phyloP scores from a whole-genome alignment of 352 stramenopile species.

The Globisporangium cederbergense region DNA sequence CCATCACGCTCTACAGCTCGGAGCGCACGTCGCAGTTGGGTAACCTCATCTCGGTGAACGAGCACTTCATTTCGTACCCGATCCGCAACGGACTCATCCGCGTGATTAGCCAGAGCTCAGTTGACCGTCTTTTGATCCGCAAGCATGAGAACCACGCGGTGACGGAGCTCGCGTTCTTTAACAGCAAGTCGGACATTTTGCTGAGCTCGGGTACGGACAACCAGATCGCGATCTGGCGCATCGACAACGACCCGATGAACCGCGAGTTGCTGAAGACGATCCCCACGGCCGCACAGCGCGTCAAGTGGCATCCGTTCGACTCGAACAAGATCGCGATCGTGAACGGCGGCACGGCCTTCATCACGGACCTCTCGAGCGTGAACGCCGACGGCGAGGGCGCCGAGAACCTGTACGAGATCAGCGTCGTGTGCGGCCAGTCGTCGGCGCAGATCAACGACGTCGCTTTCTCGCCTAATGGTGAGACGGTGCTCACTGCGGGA shows the following conservation, averaged over 20 bases:
- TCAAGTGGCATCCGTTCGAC: slow-evolving; percentile 80
- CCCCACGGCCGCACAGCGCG: slow-evolving; percentile 51
- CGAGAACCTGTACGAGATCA: slow-evolving; percentile 65
- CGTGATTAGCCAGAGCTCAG: slow-evolving; percentile 79
- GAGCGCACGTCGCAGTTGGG: slow-evolving; percentile 69
- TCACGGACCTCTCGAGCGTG: slow-evolving; percentile 56
- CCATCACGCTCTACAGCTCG: slow-evolving; percentile 80
- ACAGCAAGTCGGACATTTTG: slow-evolving; percentile 61
- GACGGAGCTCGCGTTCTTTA: slow-evolving; percentile 78
- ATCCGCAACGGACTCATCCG: slow-evolving; percentile 82
- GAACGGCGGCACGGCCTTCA: slow-evolving; percentile 58
- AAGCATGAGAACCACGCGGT: slow-evolving; percentile 74
- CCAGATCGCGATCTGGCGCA: slow-evolving; percentile 71
- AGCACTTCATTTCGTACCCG: slow-evolving; percentile 85
- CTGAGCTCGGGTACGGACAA: slow-evolving; percentile 67
- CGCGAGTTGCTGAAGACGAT: slow-evolving; percentile 65
- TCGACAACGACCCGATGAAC: slow-evolving; percentile 65
- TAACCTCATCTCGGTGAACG: slow-evolving; percentile 76
- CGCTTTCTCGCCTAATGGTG: slow-evolving; percentile 57
- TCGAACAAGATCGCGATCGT: slow-evolving; percentile 72
- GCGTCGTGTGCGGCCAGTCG: slow-evolving; percentile 67
- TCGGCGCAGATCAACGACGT: slow-evolving; percentile 74
- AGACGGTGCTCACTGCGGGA: slow-evolving; percentile 62
- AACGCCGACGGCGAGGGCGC: slow-evolving; percentile 30
- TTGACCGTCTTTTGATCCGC: slow-evolving; percentile 65